phyloP scores from a whole-genome alignment of 345 rosid species.

The Arabidopsis thaliana region TAIR10.1 NC_003074.8:11468001-11468500 shows the following conservation, averaged over 20 bases:
- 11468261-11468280: constrained; percentile 30
- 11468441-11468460: constrained; percentile 15
- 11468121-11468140: too few relatives aligned
- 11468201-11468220: constrained; percentile 39
- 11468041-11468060: too few relatives aligned
- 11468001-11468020: constrained; percentile 29
- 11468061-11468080: too few relatives aligned
- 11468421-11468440: constrained; percentile 3
- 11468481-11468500: background rate
- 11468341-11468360: constrained; percentile 20
- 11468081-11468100: too few relatives aligned
- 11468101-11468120: too few relatives aligned
- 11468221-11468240: constrained; percentile 36
- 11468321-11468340: constrained; percentile 38
- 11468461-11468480: constrained; percentile 32
- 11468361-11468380: constrained; percentile 13
- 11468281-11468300: constrained; percentile 38
- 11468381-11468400: constrained; percentile 1
- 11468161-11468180: too few relatives aligned
- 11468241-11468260: constrained; percentile 17
- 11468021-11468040: constrained; percentile 2
- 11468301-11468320: constrained; percentile 34
- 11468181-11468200: constrained; percentile 15
- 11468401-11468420: constrained; percentile 6
- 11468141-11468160: too few relatives aligned